Evolutionary conservation across 805 yeast genomes (phyloP).

Genomic region (Yarrowia yakushimensis): DNA sequence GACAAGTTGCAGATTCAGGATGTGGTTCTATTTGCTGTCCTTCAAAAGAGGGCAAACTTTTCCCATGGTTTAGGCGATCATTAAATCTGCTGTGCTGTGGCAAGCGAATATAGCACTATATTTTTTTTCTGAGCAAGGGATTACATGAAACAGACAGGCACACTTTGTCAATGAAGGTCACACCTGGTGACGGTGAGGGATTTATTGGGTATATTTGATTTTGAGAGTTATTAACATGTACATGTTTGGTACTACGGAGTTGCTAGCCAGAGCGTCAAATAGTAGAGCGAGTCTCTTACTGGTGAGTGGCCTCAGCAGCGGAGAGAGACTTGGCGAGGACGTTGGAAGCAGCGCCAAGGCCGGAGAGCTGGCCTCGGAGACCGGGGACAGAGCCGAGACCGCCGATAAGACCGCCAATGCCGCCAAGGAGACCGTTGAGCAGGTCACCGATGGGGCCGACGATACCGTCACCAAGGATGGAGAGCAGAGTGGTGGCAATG

Average conservation of each 20-base stretch:
- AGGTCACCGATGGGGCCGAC: conserved; percentile 22
- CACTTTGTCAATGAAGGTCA: too few relatives aligned
- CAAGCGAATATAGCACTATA: too few relatives aligned
- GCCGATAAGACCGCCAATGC: conserved; percentile 20
- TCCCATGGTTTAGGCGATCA: too few relatives aligned
- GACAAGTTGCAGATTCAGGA: too few relatives aligned
- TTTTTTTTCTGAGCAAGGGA: too few relatives aligned
- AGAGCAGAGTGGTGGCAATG: conserved; percentile 3
- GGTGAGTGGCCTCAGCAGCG: neutral
- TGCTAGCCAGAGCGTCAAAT: conserved; percentile 9
- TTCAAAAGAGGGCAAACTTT: too few relatives aligned
- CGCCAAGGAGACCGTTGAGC: conserved; percentile 20
- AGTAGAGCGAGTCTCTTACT: conserved; percentile 5
- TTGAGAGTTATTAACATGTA: conserved; percentile 22
- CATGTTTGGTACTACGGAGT: conserved; percentile 16
- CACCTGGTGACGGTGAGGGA: too few relatives aligned
- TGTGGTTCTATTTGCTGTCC: too few relatives aligned
- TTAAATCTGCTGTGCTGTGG: too few relatives aligned
- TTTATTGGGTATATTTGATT: neutral
- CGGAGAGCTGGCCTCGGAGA: conserved; percentile 17
- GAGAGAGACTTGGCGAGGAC: conserved; percentile 14
- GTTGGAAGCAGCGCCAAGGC: conserved; percentile 4
- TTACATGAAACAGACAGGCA: too few relatives aligned
- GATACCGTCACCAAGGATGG: conserved; percentile 17
- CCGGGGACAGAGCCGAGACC: conserved; percentile 16